These are phyloP conservation scores for Acanthochlamys bracteata DNA, from an alignment of 106 monocot genomes.

Conservation along the genomic window DNA sequence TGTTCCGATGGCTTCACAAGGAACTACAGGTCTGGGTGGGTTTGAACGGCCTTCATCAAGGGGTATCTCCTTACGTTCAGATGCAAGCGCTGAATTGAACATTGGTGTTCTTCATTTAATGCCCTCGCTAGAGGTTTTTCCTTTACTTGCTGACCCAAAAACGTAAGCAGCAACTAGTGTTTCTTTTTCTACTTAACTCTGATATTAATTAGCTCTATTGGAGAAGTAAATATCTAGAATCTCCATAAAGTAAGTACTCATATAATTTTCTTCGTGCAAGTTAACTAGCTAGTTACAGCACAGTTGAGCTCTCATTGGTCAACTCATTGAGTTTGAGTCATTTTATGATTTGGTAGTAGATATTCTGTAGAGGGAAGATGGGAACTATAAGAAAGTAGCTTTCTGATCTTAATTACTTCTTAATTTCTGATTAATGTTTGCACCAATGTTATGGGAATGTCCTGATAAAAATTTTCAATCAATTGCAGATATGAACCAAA, in stretches of 20 bases:
- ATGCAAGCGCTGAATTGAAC: constrained; percentile 89
- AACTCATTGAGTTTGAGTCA: too few species aligned
- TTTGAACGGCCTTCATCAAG: constrained; percentile 89
- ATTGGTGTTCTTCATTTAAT: constrained; percentile 96
- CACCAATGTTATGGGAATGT: background rate
- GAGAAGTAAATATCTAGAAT: too few species aligned
- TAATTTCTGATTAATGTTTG: background rate
- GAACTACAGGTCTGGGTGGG: constrained; percentile 96
- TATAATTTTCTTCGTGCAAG: too few species aligned
- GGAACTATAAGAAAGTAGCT: too few species aligned
- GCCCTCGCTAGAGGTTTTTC: constrained; percentile 91
- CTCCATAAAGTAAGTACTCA: too few species aligned
- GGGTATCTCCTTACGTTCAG: constrained; percentile 74
- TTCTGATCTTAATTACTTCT: background rate
- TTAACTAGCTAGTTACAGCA: too few species aligned
- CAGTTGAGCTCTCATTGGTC: too few species aligned
- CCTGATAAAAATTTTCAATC: background rate
- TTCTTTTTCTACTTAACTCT: background rate
- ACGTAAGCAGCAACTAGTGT: constrained; percentile 26
- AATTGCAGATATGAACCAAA: constrained; percentile 94
- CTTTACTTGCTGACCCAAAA: constrained; percentile 80
- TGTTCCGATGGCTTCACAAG: constrained; percentile 84
- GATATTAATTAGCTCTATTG: background rate
- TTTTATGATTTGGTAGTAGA: too few species aligned
- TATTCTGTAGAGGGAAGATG: too few species aligned